Percentiles rank a stretch among this genome's conserved stretches.
phyloP scores from a whole-genome alignment of 805 yeast genomes.

The Middelhovenomyces tepae region DNA sequence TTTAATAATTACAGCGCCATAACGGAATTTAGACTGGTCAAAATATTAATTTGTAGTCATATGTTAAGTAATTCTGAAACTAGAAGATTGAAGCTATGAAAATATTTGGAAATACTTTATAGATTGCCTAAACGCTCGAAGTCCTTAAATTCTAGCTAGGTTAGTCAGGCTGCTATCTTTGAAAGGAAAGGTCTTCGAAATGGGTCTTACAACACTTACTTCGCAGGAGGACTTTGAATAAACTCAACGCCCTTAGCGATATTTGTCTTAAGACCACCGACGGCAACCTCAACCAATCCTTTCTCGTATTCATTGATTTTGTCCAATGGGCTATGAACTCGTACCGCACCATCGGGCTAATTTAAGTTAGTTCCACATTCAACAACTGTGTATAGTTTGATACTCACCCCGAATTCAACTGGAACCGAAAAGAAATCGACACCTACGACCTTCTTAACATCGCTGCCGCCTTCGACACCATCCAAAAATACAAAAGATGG shows the following conservation, averaged over 20 bases:
- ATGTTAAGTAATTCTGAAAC: too few species aligned
- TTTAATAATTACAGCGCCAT: too few species aligned
- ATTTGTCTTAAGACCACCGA: constrained; percentile 84
- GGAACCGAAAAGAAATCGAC: constrained; percentile 70
- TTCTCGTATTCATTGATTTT: constrained; percentile 68
- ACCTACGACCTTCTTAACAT: constrained; percentile 62
- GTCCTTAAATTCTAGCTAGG: too few species aligned
- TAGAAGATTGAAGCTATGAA: too few species aligned
- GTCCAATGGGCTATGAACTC: constrained; percentile 57
- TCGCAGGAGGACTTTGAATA: too few species aligned
- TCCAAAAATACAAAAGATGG: constrained; percentile 35
- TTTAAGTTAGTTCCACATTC: constrained; percentile 4
- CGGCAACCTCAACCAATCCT: constrained; percentile 70
- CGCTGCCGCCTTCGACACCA: constrained; percentile 40
- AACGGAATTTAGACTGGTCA: too few species aligned
- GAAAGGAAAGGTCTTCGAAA: too few species aligned
- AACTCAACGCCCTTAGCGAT: constrained; percentile 90
- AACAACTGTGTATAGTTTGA: not conserved
- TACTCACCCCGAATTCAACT: constrained; percentile 55
- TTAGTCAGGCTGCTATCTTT: too few species aligned
- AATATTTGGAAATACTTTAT: too few species aligned
- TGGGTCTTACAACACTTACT: too few species aligned
- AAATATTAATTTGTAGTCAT: too few species aligned
- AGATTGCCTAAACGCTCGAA: too few species aligned
- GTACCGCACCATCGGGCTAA: constrained; percentile 54